Evolutionary conservation across 2,329 filamentous ascomycete species (phyloP).

Genomic region (Chaetomium olivaceum): DNA sequence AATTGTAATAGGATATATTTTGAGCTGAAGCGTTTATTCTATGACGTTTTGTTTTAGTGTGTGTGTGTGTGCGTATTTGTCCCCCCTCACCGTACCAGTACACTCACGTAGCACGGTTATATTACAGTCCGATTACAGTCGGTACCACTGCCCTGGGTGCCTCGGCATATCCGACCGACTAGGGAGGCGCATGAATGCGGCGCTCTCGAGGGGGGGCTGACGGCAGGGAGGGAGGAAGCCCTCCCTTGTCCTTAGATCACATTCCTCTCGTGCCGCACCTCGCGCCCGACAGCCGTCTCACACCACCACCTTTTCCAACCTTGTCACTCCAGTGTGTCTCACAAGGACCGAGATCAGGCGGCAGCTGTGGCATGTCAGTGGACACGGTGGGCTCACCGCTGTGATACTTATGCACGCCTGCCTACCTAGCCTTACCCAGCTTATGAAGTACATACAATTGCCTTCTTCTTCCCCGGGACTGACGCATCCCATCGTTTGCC

Average conservation of each 20-base stretch:
- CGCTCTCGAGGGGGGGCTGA: neutral
- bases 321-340: neutral
- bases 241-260: neutral
- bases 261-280: neutral
- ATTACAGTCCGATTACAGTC: neutral
- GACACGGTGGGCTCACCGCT: neutral
- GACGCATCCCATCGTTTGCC: neutral
- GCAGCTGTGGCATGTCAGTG: neutral
- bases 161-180: neutral
- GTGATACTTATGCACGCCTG: neutral
- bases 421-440: neutral
- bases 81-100: neutral
- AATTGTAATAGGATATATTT: neutral
- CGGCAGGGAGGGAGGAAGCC: neutral
- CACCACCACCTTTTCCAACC: neutral
- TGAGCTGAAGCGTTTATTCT: neutral
- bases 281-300: neutral
- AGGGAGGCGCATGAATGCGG: neutral
- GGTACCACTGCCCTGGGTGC: neutral
- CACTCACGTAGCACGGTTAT: neutral
- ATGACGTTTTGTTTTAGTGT: neutral
- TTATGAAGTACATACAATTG: neutral
- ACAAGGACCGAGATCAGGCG: neutral
- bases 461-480: neutral
- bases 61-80: neutral